These are phyloP conservation scores for Phenoliferia sp. DNA, from an alignment of 1,284 basidiomycete species.

Conservation along the genomic window DNA sequence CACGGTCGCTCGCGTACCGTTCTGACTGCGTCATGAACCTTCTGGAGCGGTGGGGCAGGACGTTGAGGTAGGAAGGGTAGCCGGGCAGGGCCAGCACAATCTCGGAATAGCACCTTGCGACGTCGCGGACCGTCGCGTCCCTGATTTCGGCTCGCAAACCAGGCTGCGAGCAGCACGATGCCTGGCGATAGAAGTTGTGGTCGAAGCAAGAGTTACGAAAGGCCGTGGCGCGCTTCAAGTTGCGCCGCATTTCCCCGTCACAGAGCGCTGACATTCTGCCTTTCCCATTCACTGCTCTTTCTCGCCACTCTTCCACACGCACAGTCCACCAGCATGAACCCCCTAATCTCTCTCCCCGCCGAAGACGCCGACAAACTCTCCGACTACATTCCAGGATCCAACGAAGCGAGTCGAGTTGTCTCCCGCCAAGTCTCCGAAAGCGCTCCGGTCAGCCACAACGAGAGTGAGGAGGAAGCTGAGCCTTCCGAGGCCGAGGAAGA, in stretches of 20 bases:
- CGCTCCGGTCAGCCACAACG: constrained; percentile 12
- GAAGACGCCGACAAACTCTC: constrained; percentile 22
- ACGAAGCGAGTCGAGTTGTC: constrained; percentile 21
- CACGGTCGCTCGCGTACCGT: too few species aligned
- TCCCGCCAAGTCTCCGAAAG: constrained; percentile 13
- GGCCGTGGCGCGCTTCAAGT: background rate
- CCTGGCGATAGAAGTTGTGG: background rate
- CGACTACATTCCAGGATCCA: constrained; percentile 30
- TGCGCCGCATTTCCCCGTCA: background rate
- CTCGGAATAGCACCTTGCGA: background rate
- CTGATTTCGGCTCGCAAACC: background rate
- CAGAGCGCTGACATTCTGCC: background rate
- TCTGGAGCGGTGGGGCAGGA: background rate
- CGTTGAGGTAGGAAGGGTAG: background rate
- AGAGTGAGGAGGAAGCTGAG: constrained; percentile 20
- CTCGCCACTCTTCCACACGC: background rate
- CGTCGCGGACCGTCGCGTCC: background rate
- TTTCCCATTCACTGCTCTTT: background rate
- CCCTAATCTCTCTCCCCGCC: background rate
- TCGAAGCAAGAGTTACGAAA: background rate
- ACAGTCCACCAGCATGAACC: constrained; percentile 7
- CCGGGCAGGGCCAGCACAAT: background rate
- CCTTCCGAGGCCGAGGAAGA: constrained; percentile 22
- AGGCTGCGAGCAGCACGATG: background rate
- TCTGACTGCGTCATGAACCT: too few species aligned